Conservation (phyloP, 208 protist genomes). For the Trypanosomatidae sp. region DNA sequence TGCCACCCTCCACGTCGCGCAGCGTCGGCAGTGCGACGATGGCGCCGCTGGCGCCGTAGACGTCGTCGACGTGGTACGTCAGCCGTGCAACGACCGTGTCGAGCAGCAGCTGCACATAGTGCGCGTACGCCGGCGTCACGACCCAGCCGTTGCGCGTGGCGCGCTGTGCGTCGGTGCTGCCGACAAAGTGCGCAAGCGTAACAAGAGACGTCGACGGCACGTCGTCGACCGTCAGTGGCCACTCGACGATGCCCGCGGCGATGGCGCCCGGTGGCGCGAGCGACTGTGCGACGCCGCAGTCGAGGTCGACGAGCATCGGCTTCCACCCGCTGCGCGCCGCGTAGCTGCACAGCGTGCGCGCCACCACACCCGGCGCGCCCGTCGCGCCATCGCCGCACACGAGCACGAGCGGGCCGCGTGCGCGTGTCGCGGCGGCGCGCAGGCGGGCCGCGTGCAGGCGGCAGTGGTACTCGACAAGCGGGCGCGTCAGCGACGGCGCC, state of each 20-base stretch:
- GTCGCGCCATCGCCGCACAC: slow-evolving; percentile 54
- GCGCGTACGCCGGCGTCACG: slow-evolving; percentile 42
- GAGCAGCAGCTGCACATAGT: slow-evolving; percentile 25
- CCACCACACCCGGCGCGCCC: slow-evolving; percentile 17
- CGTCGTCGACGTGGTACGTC: slow-evolving; percentile 19
- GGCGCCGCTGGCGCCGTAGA: slow-evolving; percentile 56
- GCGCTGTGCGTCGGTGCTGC: slow-evolving; percentile 36
- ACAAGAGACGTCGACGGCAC: slow-evolving; percentile 28
- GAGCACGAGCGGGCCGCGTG: slow-evolving; percentile 40
- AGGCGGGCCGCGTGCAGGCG: slow-evolving; percentile 34
- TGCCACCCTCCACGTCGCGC: slow-evolving; percentile 29
- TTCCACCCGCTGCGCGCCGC: slow-evolving; percentile 62
- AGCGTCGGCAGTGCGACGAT: slow-evolving; percentile 59
- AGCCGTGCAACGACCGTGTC: slow-evolving; percentile 25
- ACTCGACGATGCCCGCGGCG: slow-evolving; percentile 47
- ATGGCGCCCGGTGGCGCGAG: slow-evolving; percentile 53
- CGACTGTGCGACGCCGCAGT: slow-evolving; percentile 33
- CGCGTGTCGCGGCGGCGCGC: slow-evolving; percentile 17
- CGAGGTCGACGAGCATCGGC: slow-evolving; percentile 58
- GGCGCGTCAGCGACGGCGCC: slow-evolving; percentile 26
- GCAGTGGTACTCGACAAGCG: slow-evolving; percentile 78
- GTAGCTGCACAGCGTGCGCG: slow-evolving; percentile 57
- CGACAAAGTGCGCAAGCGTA: slow-evolving; percentile 65
- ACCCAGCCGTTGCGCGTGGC: slow-evolving; percentile 12
- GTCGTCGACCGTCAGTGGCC: slow-evolving; percentile 54